Evolutionary conservation across 805 yeast species (phyloP), one percentile per base, ranked within the genome.

Genomic region (Kockiozyma suomiensis): DNA sequence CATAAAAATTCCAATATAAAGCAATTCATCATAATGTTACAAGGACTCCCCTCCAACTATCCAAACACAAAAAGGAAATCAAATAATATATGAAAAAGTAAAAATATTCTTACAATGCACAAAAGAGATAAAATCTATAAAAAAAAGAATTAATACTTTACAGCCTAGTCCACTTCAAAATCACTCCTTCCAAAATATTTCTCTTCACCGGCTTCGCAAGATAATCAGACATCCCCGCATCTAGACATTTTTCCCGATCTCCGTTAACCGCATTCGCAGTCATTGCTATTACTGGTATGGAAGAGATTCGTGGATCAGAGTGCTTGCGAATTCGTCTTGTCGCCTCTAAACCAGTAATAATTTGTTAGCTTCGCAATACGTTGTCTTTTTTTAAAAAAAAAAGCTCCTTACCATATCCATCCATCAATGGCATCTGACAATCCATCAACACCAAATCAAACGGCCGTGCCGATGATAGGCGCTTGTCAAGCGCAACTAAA

Each of bases 231-330:
- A 86, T 86, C 49, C 87, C 89, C 51, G 86, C 86, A 43, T 84
- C 85, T 58, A 86, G 70, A 45, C 90, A 85, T 68, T 83, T 80
- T 69, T 86, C 91, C 52, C 90, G 76, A 72, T 86, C 91, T 50
- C 91, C 91, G 75, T 85, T 77, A 87, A 86, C 86, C 0, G 91
- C 91, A 73, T 86, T 90, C 0, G 91, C 91, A 2, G 91, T 86
- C 65, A 86, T 75, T 3, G 90, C 91, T 70, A 86, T 85, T 58
- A 94, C 61, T 1, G 66, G 62, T 10, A 62, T 13, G 3, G 28
- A 28, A 3, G 62, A 41, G 6, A 62, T 56, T 13, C 55, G 40
- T 12, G 35, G 19, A 41, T 56, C 38, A 3, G 45, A 2, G 33
- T 62, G 56, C n/a, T 42, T 26, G 12, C 66, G 52, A 10, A 62